Conservation (phyloP, 495 filamentous ascomycete species). For the Penicillium atrosanguineum region DNA sequence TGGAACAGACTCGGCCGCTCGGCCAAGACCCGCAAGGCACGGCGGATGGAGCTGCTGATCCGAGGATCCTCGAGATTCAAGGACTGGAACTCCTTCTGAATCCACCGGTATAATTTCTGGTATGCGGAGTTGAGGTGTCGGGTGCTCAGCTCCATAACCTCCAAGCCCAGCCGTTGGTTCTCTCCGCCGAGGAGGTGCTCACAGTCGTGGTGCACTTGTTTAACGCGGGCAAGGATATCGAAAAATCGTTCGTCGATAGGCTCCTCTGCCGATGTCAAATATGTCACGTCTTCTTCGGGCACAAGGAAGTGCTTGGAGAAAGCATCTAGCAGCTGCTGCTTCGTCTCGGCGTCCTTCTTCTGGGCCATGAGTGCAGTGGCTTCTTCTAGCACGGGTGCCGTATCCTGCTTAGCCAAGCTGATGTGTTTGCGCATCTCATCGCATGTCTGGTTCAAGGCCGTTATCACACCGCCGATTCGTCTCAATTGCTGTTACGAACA, state of each 20-base stretch:
- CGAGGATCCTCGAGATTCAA: conserved; percentile 94
- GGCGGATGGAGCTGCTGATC: conserved; percentile 80
- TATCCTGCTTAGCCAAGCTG: conserved; percentile 68
- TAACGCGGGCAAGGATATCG: conserved; percentile 70
- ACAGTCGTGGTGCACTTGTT: conserved; percentile 84
- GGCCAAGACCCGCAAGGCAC: conserved; percentile 81
- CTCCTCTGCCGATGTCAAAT: conserved; percentile 71
- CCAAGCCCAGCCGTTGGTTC: conserved; percentile 78
- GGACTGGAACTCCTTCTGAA: conserved; percentile 88
- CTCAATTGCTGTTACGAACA: conserved; percentile 66
- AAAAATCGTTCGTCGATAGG: conserved; percentile 89
- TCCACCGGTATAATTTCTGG: conserved; percentile 93
- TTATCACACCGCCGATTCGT: conserved; percentile 76
- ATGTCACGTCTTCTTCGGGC: conserved; percentile 70
- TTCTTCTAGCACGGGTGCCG: conserved; percentile 74
- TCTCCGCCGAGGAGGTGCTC: conserved; percentile 86
- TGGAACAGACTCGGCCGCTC: conserved; percentile 90
- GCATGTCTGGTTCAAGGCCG: conserved; percentile 75
- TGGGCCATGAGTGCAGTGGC: conserved; percentile 71
- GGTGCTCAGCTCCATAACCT: conserved; percentile 88
- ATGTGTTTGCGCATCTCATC: conserved; percentile 79
- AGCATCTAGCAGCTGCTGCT: conserved; percentile 76
- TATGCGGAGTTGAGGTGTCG: conserved; percentile 85
- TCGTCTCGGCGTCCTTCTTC: conserved; percentile 76
- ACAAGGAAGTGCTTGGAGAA: conserved; percentile 84